These are phyloP conservation scores for Prunus kanzakura DNA, from an alignment of 306 rosid genomes.

Conservation along the genomic window DNA sequence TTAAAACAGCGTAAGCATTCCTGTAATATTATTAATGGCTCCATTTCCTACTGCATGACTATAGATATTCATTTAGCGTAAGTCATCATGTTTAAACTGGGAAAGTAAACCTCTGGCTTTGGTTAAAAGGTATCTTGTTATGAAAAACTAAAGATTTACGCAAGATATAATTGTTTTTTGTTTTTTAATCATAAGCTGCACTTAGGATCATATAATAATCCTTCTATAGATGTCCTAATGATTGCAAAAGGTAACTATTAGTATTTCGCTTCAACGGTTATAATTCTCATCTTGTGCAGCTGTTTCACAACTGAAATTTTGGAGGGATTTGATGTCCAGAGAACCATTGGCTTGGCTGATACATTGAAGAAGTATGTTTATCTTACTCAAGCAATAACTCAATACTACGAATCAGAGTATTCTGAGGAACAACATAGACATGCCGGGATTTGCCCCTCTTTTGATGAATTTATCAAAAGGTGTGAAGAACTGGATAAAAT, in stretches of 20 bases:
- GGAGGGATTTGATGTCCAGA: slow-evolving; percentile 94
- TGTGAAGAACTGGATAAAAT: slow-evolving; percentile 78
- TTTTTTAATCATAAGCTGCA: no score
- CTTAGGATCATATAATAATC: background rate
- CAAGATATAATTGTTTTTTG: background rate
- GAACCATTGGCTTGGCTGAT: slow-evolving; percentile 81
- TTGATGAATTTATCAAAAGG: slow-evolving; percentile 56
- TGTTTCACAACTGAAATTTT: slow-evolving; percentile 91
- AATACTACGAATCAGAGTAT: slow-evolving; percentile 54
- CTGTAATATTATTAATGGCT: background rate
- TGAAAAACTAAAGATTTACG: background rate
- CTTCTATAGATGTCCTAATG: background rate
- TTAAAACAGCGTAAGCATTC: slow-evolving; percentile 86
- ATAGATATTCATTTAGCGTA: background rate
- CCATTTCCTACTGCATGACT: background rate
- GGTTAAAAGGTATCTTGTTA: background rate
- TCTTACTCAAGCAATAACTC: slow-evolving; percentile 77
- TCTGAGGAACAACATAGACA: slow-evolving; percentile 37
- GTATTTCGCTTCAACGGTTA: background rate
- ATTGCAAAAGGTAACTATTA: background rate
- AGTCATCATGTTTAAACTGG: background rate
- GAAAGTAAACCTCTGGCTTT: background rate
- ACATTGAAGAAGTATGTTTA: slow-evolving; percentile 85
- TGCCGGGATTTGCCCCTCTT: slow-evolving; percentile 53
- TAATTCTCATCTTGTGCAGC: slow-evolving; percentile 41